These are phyloP conservation scores for Eucommia ulmoides DNA, from an alignment of 257 asterid species.

Conservation along the genomic window DNA sequence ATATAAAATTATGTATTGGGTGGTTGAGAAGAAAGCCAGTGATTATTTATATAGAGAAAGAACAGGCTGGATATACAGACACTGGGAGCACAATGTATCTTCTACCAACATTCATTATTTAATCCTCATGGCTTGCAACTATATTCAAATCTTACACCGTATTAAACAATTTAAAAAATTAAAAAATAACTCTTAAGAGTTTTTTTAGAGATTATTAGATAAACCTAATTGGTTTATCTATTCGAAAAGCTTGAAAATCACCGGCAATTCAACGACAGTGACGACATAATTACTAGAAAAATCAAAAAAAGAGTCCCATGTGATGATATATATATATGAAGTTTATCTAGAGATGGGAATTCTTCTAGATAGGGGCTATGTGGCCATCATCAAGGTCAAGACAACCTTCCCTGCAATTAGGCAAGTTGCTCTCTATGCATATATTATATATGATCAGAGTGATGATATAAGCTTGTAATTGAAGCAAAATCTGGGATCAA, in stretches of 20 bases:
- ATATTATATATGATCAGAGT: no score
- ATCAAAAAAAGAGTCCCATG: no score
- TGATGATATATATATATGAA: no score
- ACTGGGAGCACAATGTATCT: conserved; percentile 15
- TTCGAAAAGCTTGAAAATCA: not conserved
- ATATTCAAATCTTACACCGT: not conserved
- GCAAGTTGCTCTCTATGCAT: no score
- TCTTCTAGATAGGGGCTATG: no score
- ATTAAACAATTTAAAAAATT: not conserved
- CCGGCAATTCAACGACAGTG: not conserved
- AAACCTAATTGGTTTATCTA: not conserved
- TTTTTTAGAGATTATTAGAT: no score
- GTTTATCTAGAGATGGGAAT: no score
- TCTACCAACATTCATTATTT: conserved; percentile 7
- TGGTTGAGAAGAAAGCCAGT: conserved; percentile 21
- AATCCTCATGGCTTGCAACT: not conserved
- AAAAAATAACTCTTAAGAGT: not conserved
- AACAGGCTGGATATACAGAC: conserved; percentile 19
- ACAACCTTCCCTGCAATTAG: no score
- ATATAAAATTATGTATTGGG: conserved; percentile 12
- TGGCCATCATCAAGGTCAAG: no score
- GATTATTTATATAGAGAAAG: conserved; percentile 1
- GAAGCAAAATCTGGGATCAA: no score
- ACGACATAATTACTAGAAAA: not conserved
- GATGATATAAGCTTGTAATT: no score